Conservation (phyloP, 441 rosid species). For the Populus hybrid region DNA sequence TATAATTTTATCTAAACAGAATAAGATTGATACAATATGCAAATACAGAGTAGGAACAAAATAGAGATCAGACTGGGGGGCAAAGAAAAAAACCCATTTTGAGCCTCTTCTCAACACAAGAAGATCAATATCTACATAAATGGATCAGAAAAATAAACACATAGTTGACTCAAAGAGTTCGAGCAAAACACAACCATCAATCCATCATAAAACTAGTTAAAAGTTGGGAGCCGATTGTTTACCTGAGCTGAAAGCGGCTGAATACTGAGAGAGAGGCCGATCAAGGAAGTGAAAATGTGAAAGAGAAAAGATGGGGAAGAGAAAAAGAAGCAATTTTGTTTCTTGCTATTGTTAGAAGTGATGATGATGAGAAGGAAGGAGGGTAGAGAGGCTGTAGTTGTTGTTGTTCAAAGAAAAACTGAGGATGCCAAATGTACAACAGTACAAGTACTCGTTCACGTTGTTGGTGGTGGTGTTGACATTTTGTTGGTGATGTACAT, state of each 20-base stretch:
- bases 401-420: conserved; percentile 18
- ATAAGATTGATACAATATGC: not conserved
- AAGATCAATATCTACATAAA: not conserved
- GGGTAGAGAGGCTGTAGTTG: conserved; percentile 19
- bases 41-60: not conserved
- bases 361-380: conserved; percentile 11
- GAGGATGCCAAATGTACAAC: conserved; percentile 34
- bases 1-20: not conserved
- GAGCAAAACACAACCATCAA: not conserved
- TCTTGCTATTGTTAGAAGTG: not conserved
- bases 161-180: not conserved
- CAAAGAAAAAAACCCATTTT: not conserved
- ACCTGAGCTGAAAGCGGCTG: conserved; percentile 2
- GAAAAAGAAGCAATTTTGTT: conserved; percentile 12
- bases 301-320: conserved; percentile 1
- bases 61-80: not conserved
- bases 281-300: not conserved
- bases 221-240: not conserved
- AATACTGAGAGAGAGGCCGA: not conserved
- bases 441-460: conserved; percentile 12
- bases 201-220: not conserved
- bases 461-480: conserved; percentile 13
- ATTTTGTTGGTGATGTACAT: conserved; percentile 11
- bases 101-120: not conserved
- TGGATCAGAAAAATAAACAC: not conserved